A percentile compares a stretch with the other conserved stretches of the same genome.
Conservation (phyloP, 2,329 filamentous ascomycete species). For the Dactylellina haptotyla region DNA sequence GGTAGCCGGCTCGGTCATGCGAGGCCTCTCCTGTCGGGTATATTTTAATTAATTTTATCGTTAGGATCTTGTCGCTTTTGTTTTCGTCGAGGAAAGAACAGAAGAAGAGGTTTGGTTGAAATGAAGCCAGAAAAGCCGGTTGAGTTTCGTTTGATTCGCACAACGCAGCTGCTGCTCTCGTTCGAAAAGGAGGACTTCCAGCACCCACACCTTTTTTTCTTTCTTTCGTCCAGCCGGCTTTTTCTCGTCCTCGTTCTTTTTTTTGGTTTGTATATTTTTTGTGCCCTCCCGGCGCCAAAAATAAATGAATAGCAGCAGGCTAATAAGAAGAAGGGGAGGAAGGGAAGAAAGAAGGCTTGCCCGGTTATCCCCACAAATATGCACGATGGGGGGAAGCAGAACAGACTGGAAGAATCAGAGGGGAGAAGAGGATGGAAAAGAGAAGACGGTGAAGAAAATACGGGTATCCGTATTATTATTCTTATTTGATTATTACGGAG, state of each 20-base stretch:
- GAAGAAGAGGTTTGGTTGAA: not conserved
- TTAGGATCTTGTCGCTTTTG: not conserved
- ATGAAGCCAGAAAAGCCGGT: not conserved
- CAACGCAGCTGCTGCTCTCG: no score
- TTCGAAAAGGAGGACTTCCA: no score
- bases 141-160: no score
- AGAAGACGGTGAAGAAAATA: not conserved
- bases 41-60: no score
- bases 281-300: not conserved
- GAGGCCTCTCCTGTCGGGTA: no score
- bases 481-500: no score
- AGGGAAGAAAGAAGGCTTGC: not conserved
- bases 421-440: not conserved
- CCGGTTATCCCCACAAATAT: not conserved
- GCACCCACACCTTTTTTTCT: no score
- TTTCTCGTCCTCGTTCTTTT: no score
- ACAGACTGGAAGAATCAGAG: not conserved
- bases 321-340: not conserved
- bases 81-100: not conserved
- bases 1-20: no score
- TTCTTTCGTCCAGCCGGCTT: no score
- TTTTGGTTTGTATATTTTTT: no score
- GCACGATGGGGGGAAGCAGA: not conserved
- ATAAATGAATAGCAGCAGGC: not conserved
- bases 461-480: no score